Base-by-base conservation (phyloP, 1,139 yeast species). In the Suhomyces bolitotheri region DNA sequence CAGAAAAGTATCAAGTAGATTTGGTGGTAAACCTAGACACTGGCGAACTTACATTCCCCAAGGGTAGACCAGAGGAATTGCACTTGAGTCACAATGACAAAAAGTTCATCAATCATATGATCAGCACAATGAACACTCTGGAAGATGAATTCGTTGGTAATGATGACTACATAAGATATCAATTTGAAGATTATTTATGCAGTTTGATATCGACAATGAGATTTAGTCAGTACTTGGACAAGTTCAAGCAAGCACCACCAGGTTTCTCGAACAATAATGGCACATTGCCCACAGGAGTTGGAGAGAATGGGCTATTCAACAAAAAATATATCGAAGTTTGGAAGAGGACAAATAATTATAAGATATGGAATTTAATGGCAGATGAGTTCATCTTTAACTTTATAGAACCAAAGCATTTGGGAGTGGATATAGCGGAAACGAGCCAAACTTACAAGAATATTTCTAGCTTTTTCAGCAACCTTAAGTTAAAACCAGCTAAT, bases 331-430 rank as follows among this genome's bases (percentile, higher is more conserved):
- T 84, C 13, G 68, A 69, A 6, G 56, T 54, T 10, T 92, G 97
- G 95, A 71, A 69, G 45, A 44, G 53, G 19, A 80, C 96, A 0
- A 71, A 75, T 39, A 88, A 86, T 53, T 90, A 67, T 60, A 62
- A 72, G 31, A 73, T 88, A 6, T 92, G 95, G 76, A 73, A 84
- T 50, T 51, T 63, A 17, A 71, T 70, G 45, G 87, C 97, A 2
- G 97, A 90, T 55, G 95, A 87, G 53, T 90, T 90, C 51, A 69
- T 92, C 22, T 90, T 90, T 64, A 95, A 89, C 52, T 79, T 92
- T 44, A 80, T 88, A 38, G 87, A 82, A 42, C 96, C 97, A 1
- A 71, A 73, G 40, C 97, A 90, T 58, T 56, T 79, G 34, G 76
- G 67, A 3, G 50, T 49, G 17, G 60, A 51, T 13, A 46, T 62